phyloP scores from a whole-genome alignment of 768 basidiomycete genomes.

The Psilocybe tampanensis region DNA sequence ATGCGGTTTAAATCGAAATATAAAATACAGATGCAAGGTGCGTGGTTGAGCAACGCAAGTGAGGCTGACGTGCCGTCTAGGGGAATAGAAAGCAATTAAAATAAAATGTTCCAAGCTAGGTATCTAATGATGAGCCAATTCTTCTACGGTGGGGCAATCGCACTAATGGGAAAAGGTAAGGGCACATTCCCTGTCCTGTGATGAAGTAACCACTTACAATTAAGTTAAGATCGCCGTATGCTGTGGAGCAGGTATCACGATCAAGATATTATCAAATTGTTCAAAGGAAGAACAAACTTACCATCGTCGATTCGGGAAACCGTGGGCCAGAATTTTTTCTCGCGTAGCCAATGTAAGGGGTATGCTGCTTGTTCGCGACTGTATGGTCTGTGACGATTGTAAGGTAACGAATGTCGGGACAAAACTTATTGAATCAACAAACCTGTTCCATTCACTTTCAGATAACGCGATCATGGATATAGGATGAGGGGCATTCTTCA shows the following conservation, averaged over 20 bases:
- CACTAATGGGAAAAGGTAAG: conserved; percentile 48
- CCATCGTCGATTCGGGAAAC: conserved; percentile 93
- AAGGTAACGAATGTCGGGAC: background rate
- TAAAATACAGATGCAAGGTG: conserved; percentile 34
- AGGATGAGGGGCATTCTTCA: conserved; percentile 95
- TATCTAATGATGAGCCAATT: conserved; percentile 46
- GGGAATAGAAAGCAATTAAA: conserved; percentile 45
- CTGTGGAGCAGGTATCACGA: conserved; percentile 36
- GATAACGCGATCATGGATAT: conserved; percentile 70
- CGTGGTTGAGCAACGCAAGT: conserved; percentile 72
- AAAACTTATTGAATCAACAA: conserved; percentile 21
- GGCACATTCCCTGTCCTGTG: background rate
- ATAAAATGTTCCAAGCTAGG: conserved; percentile 10
- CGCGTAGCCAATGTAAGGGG: conserved; percentile 78
- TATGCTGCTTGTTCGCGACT: conserved; percentile 90
- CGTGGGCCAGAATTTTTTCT: conserved; percentile 97
- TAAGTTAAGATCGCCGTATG: conserved; percentile 92
- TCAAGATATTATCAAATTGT: background rate
- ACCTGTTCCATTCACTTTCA: conserved; percentile 88
- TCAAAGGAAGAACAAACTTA: conserved; percentile 43
- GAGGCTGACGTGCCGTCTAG: conserved; percentile 48
- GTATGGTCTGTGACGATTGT: conserved; percentile 64
- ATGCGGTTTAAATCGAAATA: conserved; percentile 10
- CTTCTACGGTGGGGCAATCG: conserved; percentile 86
- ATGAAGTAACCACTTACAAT: conserved; percentile 54